A percentile compares a stretch with the other conserved stretches of the same genome.
phyloP scores from a whole-genome alignment of 2,329 filamentous ascomycete genomes.

The Neocatenulostroma microsporum region DNA sequence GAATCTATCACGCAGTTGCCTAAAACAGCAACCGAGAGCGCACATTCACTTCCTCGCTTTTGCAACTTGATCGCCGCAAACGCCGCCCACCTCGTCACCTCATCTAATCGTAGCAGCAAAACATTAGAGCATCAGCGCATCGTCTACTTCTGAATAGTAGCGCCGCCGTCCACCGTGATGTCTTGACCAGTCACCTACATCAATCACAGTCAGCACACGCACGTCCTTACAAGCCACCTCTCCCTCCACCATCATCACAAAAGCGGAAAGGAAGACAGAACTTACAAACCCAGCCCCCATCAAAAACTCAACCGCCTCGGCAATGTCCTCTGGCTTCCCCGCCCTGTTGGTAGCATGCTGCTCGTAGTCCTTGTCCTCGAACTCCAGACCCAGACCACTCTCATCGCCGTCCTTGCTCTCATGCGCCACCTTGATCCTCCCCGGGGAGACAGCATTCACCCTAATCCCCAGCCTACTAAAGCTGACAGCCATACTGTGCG shows the following conservation, averaged over 20 bases:
- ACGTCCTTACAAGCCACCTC: too few relatives aligned
- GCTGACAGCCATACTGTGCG: slow-evolving; percentile 43
- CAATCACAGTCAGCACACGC: too few relatives aligned
- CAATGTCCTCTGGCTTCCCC: slow-evolving; percentile 41
- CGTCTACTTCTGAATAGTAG: slow-evolving; percentile 4
- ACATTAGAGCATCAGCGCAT: too few relatives aligned
- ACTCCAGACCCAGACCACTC: slow-evolving; percentile 20
- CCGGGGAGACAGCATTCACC: slow-evolving; percentile 43
- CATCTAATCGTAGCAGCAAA: too few relatives aligned
- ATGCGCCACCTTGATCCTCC: slow-evolving; percentile 43
- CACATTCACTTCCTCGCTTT: too few relatives aligned
- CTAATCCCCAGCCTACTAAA: slow-evolving; percentile 34
- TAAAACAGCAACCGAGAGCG: too few relatives aligned
- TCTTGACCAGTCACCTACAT: slow-evolving; percentile 42
- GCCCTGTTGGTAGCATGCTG: slow-evolving; percentile 46
- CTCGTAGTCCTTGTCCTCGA: slow-evolving; percentile 34
- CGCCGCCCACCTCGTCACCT: too few relatives aligned
- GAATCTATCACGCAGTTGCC: too few relatives aligned
- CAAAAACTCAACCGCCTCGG: slow-evolving; percentile 34
- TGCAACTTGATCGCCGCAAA: too few relatives aligned
- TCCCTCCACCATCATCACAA: too few relatives aligned
- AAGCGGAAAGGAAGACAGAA: too few relatives aligned
- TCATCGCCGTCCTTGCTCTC: slow-evolving; percentile 36
- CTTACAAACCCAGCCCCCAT: slow-evolving; percentile 33
- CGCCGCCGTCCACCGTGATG: slow-evolving; percentile 30